Conservation (phyloP, 1,284 basidiomycete genomes). For the Naganishia albida region DNA sequence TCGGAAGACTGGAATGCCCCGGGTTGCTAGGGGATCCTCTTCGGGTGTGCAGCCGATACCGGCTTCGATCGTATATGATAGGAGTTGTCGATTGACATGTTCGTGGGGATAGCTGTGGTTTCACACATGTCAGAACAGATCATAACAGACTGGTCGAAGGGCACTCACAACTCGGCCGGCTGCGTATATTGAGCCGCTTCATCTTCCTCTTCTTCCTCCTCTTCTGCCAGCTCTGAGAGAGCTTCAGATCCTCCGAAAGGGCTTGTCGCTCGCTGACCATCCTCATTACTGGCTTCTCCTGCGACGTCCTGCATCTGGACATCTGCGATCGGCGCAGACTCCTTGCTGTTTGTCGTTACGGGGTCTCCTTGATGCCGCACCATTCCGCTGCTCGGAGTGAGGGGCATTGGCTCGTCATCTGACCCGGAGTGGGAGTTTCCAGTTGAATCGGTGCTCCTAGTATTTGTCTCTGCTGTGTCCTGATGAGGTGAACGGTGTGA, state of each 20-base stretch:
- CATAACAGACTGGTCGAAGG: not conserved
- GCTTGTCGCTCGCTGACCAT: not conserved
- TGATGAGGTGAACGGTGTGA: not conserved
- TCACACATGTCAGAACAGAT: not conserved
- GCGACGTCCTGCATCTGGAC: conserved; percentile 15
- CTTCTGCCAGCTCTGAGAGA: not conserved
- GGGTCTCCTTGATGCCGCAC: conserved; percentile 1
- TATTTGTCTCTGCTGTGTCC: no score
- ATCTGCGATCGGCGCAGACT: not conserved
- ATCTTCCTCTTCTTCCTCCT: conserved; percentile 1
- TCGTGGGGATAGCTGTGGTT: conserved; percentile 31
- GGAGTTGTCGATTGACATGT: conserved; percentile 25
- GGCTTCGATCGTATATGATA: conserved; percentile 10
- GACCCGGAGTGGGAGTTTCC: conserved; percentile 6
- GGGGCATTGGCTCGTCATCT: conserved; percentile 12
- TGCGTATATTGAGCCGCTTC: conserved; percentile 31
- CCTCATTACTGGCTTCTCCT: not conserved
- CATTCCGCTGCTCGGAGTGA: conserved; percentile 25
- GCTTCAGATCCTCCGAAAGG: not conserved
- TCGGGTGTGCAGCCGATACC: conserved; percentile 57
- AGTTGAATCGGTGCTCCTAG: no score
- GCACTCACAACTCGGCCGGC: conserved; percentile 32
- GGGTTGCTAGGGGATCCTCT: conserved; percentile 78
- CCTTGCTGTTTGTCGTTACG: not conserved
- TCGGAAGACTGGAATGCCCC: conserved; percentile 91